Evolutionary conservation across 2,329 filamentous ascomycete species (phyloP).

Genomic region (Phaeosphaeriaceae sp.): DNA sequence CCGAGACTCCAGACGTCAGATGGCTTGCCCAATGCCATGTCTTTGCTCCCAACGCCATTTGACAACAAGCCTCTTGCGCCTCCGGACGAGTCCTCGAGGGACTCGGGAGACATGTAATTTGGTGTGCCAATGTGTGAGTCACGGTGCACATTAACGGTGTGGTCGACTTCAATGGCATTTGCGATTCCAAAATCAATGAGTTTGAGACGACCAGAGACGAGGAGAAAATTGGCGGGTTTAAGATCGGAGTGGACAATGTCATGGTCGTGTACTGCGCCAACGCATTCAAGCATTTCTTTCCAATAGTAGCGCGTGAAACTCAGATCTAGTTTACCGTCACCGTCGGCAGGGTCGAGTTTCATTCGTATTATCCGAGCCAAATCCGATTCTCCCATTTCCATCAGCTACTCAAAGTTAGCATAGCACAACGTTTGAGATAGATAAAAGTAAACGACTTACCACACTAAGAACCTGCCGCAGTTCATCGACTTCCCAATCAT

Average conservation of each 20-base stretch:
- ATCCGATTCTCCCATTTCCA: constrained; percentile 97
- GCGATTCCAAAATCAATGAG: constrained; percentile 99
- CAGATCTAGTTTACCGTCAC: constrained; percentile 70
- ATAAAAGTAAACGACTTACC: constrained; percentile 57
- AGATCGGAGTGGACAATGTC: constrained; percentile 97
- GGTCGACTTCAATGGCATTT: constrained; percentile 92
- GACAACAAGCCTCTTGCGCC: constrained; percentile 50
- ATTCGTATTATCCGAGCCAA: constrained; percentile 83
- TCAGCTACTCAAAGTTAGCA: constrained; percentile 64
- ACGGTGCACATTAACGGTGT: constrained; percentile 96
- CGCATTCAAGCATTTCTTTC: constrained; percentile 98
- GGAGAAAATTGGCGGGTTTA: constrained; percentile 95
- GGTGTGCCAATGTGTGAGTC: constrained; percentile 95
- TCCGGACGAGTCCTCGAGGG: constrained; percentile 84
- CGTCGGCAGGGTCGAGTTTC: constrained; percentile 61
- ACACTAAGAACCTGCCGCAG: constrained; percentile 88
- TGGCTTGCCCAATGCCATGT: constrained; percentile 95
- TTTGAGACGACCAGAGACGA: constrained; percentile 88
- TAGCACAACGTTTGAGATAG: neutral
- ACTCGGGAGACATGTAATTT: constrained; percentile 98
- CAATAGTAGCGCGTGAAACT: constrained; percentile 97
- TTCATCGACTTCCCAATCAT: constrained; percentile 92
- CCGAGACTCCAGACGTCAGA: constrained; percentile 96
- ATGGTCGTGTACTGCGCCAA: constrained; percentile 83
- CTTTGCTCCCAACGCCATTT: constrained; percentile 60